phyloP scores from a whole-genome alignment of 164 flowering plant genomes.

The Amborella trichopoda region DNA sequence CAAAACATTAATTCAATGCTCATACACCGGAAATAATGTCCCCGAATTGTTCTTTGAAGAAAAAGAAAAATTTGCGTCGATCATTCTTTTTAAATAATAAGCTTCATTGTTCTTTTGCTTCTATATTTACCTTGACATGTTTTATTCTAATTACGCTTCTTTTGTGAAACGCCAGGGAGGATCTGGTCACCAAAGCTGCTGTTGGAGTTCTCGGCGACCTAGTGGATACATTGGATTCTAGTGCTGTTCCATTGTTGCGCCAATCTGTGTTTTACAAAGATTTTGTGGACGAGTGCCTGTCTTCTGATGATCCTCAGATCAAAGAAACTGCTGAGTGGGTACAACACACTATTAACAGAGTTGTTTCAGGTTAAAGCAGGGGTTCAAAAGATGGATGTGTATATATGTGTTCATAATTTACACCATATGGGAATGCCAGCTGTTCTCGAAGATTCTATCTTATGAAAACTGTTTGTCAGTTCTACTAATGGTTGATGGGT shows the following conservation, averaged over 20 bases:
- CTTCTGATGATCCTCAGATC: conserved; percentile 60
- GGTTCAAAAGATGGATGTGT: too few species aligned
- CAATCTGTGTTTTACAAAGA: conserved; percentile 60
- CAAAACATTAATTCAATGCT: too few species aligned
- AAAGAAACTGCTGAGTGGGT: conserved; percentile 90
- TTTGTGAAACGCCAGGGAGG: conserved; percentile 39
- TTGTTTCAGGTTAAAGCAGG: conserved; percentile 56
- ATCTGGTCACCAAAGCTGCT: conserved; percentile 65
- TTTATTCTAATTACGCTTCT: not conserved
- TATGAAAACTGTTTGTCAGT: too few species aligned
- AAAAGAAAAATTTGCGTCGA: too few species aligned
- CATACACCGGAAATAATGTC: too few species aligned
- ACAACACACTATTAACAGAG: conserved; percentile 44
- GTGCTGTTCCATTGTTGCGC: conserved; percentile 56
- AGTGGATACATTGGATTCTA: conserved; percentile 63
- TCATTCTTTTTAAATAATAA: too few species aligned
- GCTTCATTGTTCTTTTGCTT: not conserved
- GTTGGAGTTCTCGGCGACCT: conserved; percentile 74
- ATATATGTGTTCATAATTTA: too few species aligned
- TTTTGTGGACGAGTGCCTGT: conserved; percentile 61
- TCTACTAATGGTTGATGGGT: too few species aligned
- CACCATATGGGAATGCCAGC: too few species aligned
- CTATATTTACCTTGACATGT: not conserved
- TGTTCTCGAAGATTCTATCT: too few species aligned
- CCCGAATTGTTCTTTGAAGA: too few species aligned